A percentile compares a stretch with the other conserved stretches of the same genome.
Conservation (phyloP, 1,139 yeast species). For the Waltiozyma sp. region DNA sequence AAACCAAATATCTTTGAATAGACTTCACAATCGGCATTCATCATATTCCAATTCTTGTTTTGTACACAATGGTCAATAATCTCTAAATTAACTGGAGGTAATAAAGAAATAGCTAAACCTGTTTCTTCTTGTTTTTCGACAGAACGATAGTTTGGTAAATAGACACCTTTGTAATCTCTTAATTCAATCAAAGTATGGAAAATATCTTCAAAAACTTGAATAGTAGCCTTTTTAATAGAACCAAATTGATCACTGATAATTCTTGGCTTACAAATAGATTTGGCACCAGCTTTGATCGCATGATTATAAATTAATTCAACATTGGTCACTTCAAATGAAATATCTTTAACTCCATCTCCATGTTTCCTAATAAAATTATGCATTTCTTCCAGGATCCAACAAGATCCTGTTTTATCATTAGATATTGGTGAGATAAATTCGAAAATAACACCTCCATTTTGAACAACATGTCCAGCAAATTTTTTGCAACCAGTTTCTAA, state of each 20-base stretch:
- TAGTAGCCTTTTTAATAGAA: slow-evolving; percentile 38
- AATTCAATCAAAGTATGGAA: slow-evolving; percentile 56
- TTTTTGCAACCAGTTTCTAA: slow-evolving; percentile 56
- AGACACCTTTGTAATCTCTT: slow-evolving; percentile 32
- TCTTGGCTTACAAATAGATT: slow-evolving; percentile 33
- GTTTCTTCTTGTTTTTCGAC: slow-evolving; percentile 7
- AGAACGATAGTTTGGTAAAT: slow-evolving; percentile 44
- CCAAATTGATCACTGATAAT: slow-evolving; percentile 37
- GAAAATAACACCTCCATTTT: slow-evolving; percentile 44
- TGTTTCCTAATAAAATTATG: slow-evolving; percentile 43
- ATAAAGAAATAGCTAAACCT: slow-evolving; percentile 7
- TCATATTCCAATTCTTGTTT: slow-evolving; percentile 60
- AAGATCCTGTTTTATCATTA: slow-evolving; percentile 8
- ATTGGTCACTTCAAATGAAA: slow-evolving; percentile 48
- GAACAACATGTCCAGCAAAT: slow-evolving; percentile 49
- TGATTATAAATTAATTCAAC: slow-evolving; percentile 31
- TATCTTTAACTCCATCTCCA: slow-evolving; percentile 72
- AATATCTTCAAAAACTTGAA: slow-evolving; percentile 52
- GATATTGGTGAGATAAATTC: slow-evolving; percentile 36
- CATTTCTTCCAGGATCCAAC: slow-evolving; percentile 25
- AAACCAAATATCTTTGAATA: slow-evolving; percentile 60
- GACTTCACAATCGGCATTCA: slow-evolving; percentile 45
- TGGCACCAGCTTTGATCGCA: slow-evolving; percentile 48
- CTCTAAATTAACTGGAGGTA: slow-evolving; percentile 29
- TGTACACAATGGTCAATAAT: slow-evolving; percentile 72